phyloP scores from a whole-genome alignment of 441 rosid genomes.

The Adansonia madagascariensis region DNA sequence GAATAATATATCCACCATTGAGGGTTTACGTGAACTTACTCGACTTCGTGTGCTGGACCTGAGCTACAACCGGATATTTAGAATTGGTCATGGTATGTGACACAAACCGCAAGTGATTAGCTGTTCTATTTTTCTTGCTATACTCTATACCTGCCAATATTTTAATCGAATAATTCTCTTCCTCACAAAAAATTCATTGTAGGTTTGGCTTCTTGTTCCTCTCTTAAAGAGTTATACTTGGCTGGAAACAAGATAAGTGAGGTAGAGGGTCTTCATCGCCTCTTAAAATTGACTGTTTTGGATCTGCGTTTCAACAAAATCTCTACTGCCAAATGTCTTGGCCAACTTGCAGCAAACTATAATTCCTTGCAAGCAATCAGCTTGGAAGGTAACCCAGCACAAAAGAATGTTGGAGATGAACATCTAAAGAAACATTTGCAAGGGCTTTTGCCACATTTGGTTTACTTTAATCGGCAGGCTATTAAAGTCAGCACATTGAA shows the following conservation, averaged over 20 bases:
- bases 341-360: constrained; percentile 94
- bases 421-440: constrained; percentile 77
- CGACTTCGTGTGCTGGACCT: constrained; percentile 87
- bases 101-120: constrained; percentile 8
- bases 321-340: constrained; percentile 80
- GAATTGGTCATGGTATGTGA: constrained; percentile 89
- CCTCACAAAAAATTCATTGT: constrained; percentile 13
- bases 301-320: constrained; percentile 93
- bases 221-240: constrained; percentile 88
- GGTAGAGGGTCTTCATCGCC: constrained; percentile 91
- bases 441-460: constrained; percentile 80
- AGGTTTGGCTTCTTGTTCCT: constrained; percentile 94
- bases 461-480: constrained; percentile 78
- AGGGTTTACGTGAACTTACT: constrained; percentile 88
- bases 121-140: not conserved
- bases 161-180: not conserved
- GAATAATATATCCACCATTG: constrained; percentile 79
- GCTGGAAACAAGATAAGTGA: constrained; percentile 93
- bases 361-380: constrained; percentile 89
- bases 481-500: constrained; percentile 54
- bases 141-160: not conserved
- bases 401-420: constrained; percentile 94
- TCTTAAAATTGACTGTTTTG: constrained; percentile 73
- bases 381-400: constrained; percentile 97
- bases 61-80: constrained; percentile 83